Base-by-base conservation (phyloP, 169 alveolate genomes). In the Eimeria zaria region DNA sequence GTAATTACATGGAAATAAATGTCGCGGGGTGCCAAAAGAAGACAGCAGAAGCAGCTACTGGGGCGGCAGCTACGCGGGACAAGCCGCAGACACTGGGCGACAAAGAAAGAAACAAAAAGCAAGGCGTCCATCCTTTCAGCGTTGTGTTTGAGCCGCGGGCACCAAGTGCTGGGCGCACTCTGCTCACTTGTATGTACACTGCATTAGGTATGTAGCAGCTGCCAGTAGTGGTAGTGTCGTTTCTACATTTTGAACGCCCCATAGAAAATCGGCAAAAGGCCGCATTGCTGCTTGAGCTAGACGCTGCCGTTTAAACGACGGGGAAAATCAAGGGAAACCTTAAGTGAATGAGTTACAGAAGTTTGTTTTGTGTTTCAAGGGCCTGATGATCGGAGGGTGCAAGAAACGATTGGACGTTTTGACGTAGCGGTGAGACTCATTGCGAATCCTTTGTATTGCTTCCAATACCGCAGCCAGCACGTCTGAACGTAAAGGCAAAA, bases 151-250 rank as follows among this genome's bases (percentile, higher is more conserved):
- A 85, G 78, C 92, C 92, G 5, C 74, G 96, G 78, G 91, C 91
- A 18, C 91, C 91, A 39, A 74, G 91, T 51, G 85, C 96, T 3
- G 96, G 91, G 27, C 67, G 96, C 39, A 60, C 96, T 48, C 96
- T 91, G 16, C 84, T 91, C 73, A 60, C 62, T 48, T 81, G 81
- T 46, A 91, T 91, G 96, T 91, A 91, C 91, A 60, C 88, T 20
- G 96, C 96, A 27, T 44, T 91, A 20, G 96, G 96, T 91, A 41
- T 58, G 96, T 46, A 30, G 74, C 9, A 14, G 51, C 20, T 3
- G 55, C 33, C 87, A 41, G 41, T 46, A 55, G 51, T 12, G 12
- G 30, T 6, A 22, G 27, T 36, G 64, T n/a, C 41, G 2, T 44
- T 76, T 41, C 24, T 11, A 7, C 80, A 3, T 2, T 33, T 62